Conservation (phyloP, 495 filamentous ascomycete genomes). For the Aspergillus avenaceus region DNA sequence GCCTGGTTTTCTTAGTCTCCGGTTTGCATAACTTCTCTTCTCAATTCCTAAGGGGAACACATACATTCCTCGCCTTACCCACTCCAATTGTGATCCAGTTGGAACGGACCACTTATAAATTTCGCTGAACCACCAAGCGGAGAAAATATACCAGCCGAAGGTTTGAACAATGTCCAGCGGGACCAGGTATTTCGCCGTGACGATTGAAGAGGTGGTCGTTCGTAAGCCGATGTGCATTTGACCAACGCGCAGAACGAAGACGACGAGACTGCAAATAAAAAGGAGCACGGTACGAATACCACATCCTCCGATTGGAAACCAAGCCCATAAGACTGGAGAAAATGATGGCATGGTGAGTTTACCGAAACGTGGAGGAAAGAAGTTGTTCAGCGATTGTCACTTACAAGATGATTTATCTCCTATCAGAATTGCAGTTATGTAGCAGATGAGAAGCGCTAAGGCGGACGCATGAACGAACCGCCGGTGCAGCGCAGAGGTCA, state of each 20-base stretch:
- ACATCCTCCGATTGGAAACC: slow-evolving; percentile 75
- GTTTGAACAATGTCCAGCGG: slow-evolving; percentile 62
- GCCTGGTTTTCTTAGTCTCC: slow-evolving; percentile 25
- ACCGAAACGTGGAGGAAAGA: too few species aligned
- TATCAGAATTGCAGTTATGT: slow-evolving; percentile 66
- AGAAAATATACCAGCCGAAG: slow-evolving; percentile 66
- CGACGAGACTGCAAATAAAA: slow-evolving; percentile 60
- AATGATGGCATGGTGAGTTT: not conserved
- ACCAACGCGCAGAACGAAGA: slow-evolving; percentile 81
- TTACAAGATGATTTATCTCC: slow-evolving; percentile 66
- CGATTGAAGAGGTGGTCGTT: slow-evolving; percentile 62
- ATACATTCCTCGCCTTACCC: slow-evolving; percentile 64
- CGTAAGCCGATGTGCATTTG: slow-evolving; percentile 70
- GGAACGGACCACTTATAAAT: slow-evolving; percentile 75
- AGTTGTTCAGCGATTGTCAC: slow-evolving; percentile 21
- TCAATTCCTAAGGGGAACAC: slow-evolving; percentile 12
- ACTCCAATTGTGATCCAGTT: slow-evolving; percentile 60
- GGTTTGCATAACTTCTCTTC: not conserved
- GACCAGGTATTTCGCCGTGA: slow-evolving; percentile 55
- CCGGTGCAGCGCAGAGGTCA: slow-evolving; percentile 84
- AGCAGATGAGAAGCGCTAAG: slow-evolving; percentile 64
- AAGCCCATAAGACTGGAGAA: slow-evolving; percentile 69
- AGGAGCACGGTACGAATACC: slow-evolving; percentile 69
- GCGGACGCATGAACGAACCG: slow-evolving; percentile 74
- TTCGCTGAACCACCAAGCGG: slow-evolving; percentile 76